Evolutionary conservation across 139 green algal species (phyloP).

Genomic region (Picochlorum sp.): DNA sequence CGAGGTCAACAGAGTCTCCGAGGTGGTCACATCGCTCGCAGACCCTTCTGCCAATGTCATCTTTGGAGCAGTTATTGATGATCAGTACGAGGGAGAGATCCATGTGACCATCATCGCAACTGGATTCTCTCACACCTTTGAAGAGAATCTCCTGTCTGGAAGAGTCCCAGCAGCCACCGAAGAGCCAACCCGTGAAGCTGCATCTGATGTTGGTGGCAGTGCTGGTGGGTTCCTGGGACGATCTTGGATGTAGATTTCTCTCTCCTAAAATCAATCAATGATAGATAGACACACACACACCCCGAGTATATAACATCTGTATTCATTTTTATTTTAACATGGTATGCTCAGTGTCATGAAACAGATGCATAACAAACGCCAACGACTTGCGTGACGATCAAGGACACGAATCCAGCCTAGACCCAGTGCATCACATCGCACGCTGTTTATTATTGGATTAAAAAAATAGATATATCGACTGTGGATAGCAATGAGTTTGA

Average conservation of each 20-base stretch:
- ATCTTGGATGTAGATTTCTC: background rate
- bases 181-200: background rate
- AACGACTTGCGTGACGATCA: too few species aligned
- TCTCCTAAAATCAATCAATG: too few species aligned
- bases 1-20: constrained; percentile 84
- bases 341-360: too few species aligned
- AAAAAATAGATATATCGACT: too few species aligned
- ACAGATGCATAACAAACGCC: too few species aligned
- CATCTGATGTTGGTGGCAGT: background rate
- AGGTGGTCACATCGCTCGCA: constrained; percentile 85
- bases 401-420: too few species aligned
- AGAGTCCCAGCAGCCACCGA: constrained; percentile 10
- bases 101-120: constrained; percentile 94
- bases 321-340: too few species aligned
- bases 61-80: constrained; percentile 89
- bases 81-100: constrained; percentile 43
- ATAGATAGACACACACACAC: too few species aligned
- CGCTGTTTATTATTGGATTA: too few species aligned
- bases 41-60: constrained; percentile 94
- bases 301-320: too few species aligned
- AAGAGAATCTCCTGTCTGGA: constrained; percentile 52
- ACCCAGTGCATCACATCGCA: too few species aligned
- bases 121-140: constrained; percentile 70
- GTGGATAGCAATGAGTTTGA: constrained; percentile 32
- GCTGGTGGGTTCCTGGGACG: background rate